Base-by-base conservation (phyloP, 2,329 filamentous ascomycete genomes). In the Fusarium sp. region DNA sequence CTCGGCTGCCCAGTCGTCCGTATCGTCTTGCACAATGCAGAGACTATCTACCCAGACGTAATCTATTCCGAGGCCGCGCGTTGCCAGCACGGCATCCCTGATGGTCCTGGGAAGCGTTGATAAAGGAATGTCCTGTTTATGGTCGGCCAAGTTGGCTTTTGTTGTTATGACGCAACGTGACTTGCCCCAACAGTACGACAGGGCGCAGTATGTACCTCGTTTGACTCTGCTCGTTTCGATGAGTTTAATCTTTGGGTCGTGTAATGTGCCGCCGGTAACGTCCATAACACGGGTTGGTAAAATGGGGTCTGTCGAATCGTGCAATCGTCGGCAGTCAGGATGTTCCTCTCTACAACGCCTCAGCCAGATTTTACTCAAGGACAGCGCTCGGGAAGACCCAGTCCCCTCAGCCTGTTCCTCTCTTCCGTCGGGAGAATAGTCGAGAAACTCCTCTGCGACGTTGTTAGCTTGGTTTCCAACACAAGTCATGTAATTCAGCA, bases 1-100 rank as follows among this genome's bases (percentile, higher is more conserved):
- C 22, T 67, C 64, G 1, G 22, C 11, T 6, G 32, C 22, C 64
- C 63, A 67, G 14, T 68, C 64, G 6, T 52, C 24, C 2, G 25
- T 43, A 3, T 64, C 60, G 8, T 67, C 63, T 6, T 68, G 63
- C 3, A 67, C 15, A 25, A 67, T 67, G 18, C 64, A 67, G 1
- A 67, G 24, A 0, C 57, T 52, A 18, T 67, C 64, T 4, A 67
- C 67, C 64, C 64, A 67, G 6, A 67, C 8, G 14, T 68, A 68
- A 1, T 59, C 29, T 1, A 67, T 32, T 0, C 27, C 63, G 1
- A 67, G 18, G 8, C 32, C 51, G 5, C 63, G 27, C 2, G 63
- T 53, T 30, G 50, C 58, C 14, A 22, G 29, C 3, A 67, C 22
- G 9, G 58, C 51, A 25, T 67, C 56, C 10, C 20, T 6, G 6